These are phyloP conservation scores for Malania oleifera DNA, from an alignment of 164 flowering plant genomes.

Conservation along the genomic window DNA sequence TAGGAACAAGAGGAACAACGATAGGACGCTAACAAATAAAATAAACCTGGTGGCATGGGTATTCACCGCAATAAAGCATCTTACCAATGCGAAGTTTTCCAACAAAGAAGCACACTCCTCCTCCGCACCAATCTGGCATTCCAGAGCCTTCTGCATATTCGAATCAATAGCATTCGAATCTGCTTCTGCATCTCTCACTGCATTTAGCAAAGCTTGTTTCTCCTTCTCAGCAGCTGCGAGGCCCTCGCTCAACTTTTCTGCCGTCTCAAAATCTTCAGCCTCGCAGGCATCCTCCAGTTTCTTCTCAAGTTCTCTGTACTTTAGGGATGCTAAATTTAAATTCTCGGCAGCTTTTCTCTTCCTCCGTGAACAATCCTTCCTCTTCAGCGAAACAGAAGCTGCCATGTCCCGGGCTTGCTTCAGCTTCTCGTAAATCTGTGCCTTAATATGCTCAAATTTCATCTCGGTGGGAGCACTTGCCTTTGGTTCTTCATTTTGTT, in stretches of 20 bases:
- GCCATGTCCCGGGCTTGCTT: slow-evolving; percentile 31
- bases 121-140: slow-evolving; percentile 59
- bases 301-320: slow-evolving; percentile 47
- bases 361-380: slow-evolving; percentile 52
- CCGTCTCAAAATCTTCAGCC: slow-evolving; percentile 74
- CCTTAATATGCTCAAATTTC: slow-evolving; percentile 34
- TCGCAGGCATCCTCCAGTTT: slow-evolving; percentile 72
- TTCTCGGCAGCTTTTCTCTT: slow-evolving; percentile 50
- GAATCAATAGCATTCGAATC: slow-evolving; percentile 50
- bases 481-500: background rate
- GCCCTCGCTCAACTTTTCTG: slow-evolving; percentile 65
- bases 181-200: slow-evolving; percentile 51
- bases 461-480: slow-evolving; percentile 19
- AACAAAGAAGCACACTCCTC: slow-evolving; percentile 57
- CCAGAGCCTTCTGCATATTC: slow-evolving; percentile 52
- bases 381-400: slow-evolving; percentile 32
- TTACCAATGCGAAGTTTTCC: slow-evolving; percentile 42
- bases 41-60: no score
- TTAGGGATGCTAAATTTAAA: slow-evolving; percentile 34
- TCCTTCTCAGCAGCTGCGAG: slow-evolving; percentile 55
- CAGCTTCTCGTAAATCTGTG: slow-evolving; percentile 35
- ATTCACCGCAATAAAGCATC: background rate
- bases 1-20: no score
- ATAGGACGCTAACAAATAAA: no score
- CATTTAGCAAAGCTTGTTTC: slow-evolving; percentile 25